Evolutionary conservation across 2,329 filamentous ascomycete species (phyloP), one percentile per base, ranked within the genome.

Genomic region (Cladosporium sp.): DNA sequence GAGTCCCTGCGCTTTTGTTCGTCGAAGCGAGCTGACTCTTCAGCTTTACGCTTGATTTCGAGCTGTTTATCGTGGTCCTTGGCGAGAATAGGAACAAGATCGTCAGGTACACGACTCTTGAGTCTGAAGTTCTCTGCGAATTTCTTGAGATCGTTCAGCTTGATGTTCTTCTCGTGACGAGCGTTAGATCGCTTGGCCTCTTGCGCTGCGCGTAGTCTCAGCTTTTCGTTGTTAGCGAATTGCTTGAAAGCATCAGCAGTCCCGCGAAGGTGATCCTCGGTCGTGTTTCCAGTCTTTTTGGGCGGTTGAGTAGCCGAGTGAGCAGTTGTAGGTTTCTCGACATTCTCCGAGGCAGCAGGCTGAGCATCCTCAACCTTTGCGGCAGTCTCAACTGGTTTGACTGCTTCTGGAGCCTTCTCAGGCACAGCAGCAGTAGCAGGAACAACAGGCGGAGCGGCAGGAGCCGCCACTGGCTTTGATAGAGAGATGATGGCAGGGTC

Each of bases 21-120:
- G 81, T 74, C 73, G 53, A 83, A 80, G 65, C 92, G 88, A 2
- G 88, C 89, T 70, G 94, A 90, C 74, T 88, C 87, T 67, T 91
- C 88, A 1, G 92, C 92, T 78, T 93, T 96, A 72, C 93, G 90
- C 74, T 97, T 90, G 69, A 99, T 98, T 75, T 93, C 88, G 73
- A 93, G 89, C 79, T 98, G 95, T 81, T 97, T 99, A 55, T 83
- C 85, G n/a, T 93, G 93, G 75, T 99, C 95, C 77, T 98, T 99
- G 66, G 95, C 94, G 67, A 99, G 90, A 70, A 99, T 99, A 1
- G 92, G 90, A 31, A 99, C 93, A 40, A 99, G 81, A 78, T 99
- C 95, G 61, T 87, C 89, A 1, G 95, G 95, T 12, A 99, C 93
- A 6, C 93, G 93, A 2, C 94, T 97, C 59, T 91, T 90, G 21